Conservation (phyloP, 2,329 filamentous ascomycete species). For the Aspergillus aculeatus region DNA sequence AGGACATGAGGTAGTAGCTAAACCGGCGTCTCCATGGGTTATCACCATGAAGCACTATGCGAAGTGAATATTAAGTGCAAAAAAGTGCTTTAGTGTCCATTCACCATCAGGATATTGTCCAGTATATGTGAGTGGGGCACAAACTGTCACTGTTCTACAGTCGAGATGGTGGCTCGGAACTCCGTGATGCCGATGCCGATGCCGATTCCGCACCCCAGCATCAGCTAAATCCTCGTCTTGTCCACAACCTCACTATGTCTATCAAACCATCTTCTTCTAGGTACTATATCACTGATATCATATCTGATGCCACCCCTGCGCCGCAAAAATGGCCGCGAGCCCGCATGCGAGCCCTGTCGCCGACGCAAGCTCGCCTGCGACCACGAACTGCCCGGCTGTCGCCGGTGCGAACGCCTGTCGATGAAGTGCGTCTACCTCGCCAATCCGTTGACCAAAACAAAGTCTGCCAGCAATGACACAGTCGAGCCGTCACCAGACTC, state of each 20-base stretch:
- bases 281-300: not conserved
- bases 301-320: not conserved
- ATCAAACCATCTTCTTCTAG: not conserved
- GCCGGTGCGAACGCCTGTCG: not conserved
- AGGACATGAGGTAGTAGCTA: no score
- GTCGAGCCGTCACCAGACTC: not conserved
- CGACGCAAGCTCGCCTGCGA: slow-evolving; percentile 8
- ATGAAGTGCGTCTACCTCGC: slow-evolving; percentile 4
- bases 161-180: not conserved
- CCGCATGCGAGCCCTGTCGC: slow-evolving; percentile 4
- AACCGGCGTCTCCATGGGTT: no score
- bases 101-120: no score
- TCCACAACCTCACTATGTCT: not conserved
- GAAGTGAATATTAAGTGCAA: no score
- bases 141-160: not conserved
- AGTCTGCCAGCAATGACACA: not conserved
- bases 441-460: not conserved
- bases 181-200: not conserved
- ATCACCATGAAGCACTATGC: no score
- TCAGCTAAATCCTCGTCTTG: not conserved
- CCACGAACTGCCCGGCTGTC: not conserved
- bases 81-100: no score
- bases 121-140: no score
- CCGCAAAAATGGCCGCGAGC: slow-evolving; percentile 6
- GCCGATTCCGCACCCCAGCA: not conserved